These are phyloP conservation scores for Coniferiporia sulphurascens DNA, from an alignment of 1,284 basidiomycete genomes.

Conservation along the genomic window DNA sequence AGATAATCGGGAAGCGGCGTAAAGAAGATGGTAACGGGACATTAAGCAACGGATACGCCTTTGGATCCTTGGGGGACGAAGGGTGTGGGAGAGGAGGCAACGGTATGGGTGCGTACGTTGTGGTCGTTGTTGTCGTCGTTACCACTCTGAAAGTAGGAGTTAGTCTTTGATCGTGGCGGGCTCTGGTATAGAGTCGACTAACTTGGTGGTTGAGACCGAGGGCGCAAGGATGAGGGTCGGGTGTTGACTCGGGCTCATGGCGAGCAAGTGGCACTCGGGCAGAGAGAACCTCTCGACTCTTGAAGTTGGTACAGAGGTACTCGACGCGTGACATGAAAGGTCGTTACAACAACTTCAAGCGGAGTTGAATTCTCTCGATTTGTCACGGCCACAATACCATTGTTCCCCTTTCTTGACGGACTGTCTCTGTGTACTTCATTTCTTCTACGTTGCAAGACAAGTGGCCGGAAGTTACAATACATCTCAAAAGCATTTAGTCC, in stretches of 20 bases:
- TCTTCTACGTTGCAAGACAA: no score
- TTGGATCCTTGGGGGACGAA: constrained; percentile 67
- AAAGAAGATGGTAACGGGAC: constrained; percentile 64
- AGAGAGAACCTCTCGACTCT: background rate
- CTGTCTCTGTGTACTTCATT: background rate
- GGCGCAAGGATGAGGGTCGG: constrained; percentile 17
- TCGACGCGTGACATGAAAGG: background rate
- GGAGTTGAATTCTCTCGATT: constrained; percentile 1
- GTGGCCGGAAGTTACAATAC: no score
- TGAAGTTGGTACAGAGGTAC: background rate
- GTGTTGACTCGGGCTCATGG: constrained; percentile 18
- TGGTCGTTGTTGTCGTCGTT: constrained; percentile 81
- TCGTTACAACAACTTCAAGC: background rate
- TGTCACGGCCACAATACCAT: background rate
- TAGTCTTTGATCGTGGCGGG: constrained; percentile 3
- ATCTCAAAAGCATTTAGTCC: no score
- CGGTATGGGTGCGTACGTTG: constrained; percentile 76
- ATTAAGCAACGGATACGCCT: constrained; percentile 69
- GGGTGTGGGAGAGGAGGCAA: constrained; percentile 65
- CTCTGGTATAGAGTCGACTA: constrained; percentile 12
- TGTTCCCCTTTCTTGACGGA: background rate
- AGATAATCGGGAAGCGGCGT: constrained; percentile 67
- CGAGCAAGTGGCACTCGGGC: constrained; percentile 6
- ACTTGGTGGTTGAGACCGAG: constrained; percentile 20
- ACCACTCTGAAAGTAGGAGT: constrained; percentile 53